Conservation (phyloP, 2,329 filamentous ascomycete species). For the Nemania diffusa region DNA sequence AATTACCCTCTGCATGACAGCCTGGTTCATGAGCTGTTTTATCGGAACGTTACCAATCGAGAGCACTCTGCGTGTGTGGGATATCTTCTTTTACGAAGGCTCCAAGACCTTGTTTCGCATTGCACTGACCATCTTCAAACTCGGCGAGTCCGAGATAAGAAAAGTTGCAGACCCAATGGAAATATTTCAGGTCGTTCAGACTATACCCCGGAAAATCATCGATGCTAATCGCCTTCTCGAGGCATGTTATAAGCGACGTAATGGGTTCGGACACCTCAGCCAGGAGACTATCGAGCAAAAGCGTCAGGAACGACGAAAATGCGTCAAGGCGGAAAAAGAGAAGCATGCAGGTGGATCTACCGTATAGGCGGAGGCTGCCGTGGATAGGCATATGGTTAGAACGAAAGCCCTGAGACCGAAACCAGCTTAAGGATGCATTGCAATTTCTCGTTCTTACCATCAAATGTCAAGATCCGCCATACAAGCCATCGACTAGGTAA, state of each 20-base stretch:
- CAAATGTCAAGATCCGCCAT: neutral
- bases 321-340: conserved; percentile 59
- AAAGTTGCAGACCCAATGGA: conserved; percentile 88
- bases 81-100: conserved; percentile 94
- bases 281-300: conserved; percentile 84
- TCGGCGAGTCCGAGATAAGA: conserved; percentile 82
- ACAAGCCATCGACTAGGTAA: neutral
- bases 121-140: conserved; percentile 89
- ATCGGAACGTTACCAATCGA: conserved; percentile 93
- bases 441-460: neutral
- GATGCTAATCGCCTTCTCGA: conserved; percentile 87
- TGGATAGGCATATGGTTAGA: conserved; percentile 58
- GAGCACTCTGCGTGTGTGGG: conserved; percentile 91
- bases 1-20: conserved; percentile 90
- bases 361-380: conserved; percentile 49
- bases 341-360: conserved; percentile 47
- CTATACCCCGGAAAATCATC: conserved; percentile 80
- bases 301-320: conserved; percentile 72
- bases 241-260: conserved; percentile 80
- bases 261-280: conserved; percentile 83
- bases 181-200: conserved; percentile 93
- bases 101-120: conserved; percentile 94
- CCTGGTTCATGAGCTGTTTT: conserved; percentile 98
- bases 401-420: conserved; percentile 49
- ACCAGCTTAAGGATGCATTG: conserved; percentile 42